Evolutionary conservation across 371 early-diverging fungal genomes (phyloP).

Genomic region (Mortierella sp.): DNA sequence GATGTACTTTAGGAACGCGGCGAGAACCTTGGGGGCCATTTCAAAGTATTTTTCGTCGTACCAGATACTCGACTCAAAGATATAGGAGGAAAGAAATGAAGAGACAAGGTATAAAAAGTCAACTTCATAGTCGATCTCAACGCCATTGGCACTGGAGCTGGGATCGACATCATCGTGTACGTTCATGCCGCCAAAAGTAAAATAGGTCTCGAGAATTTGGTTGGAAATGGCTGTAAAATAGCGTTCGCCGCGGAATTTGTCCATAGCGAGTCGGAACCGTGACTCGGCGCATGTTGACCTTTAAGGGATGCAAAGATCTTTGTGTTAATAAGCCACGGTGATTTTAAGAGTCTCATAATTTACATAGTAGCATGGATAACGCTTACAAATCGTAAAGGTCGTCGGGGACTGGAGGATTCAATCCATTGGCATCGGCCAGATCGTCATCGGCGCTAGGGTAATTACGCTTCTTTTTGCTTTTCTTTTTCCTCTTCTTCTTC

Average conservation of each 20-base stretch:
- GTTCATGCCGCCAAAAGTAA: slow-evolving; percentile 42
- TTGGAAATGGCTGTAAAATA: slow-evolving; percentile 18
- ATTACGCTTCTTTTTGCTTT: slow-evolving; percentile 17
- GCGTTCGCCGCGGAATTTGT: slow-evolving; percentile 39
- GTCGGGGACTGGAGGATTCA: not conserved
- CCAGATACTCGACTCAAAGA: slow-evolving; percentile 23
- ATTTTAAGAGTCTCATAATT: no score
- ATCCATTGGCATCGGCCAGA: slow-evolving; percentile 5
- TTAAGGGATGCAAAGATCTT: not conserved
- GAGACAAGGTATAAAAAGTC: slow-evolving; percentile 35
- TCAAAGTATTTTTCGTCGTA: slow-evolving; percentile 26
- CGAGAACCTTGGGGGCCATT: slow-evolving; percentile 34
- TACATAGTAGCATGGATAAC: not conserved
- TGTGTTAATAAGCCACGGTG: no score
- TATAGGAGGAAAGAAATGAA: slow-evolving; percentile 35
- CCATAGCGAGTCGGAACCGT: slow-evolving; percentile 41
- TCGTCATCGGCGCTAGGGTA: slow-evolving; percentile 31
- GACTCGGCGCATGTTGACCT: slow-evolving; percentile 21
- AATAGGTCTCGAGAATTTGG: slow-evolving; percentile 36
- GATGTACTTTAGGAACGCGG: slow-evolving; percentile 34
- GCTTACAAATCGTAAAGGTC: slow-evolving; percentile 32
- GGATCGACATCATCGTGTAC: slow-evolving; percentile 8
- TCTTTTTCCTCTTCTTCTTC: slow-evolving; percentile 39
- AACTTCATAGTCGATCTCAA: slow-evolving; percentile 15
- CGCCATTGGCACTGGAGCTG: not conserved